Evolutionary conservation across 306 rosid species (phyloP), one percentile per base, ranked within the genome.

Genomic region (Echinosophora koreensis): DNA sequence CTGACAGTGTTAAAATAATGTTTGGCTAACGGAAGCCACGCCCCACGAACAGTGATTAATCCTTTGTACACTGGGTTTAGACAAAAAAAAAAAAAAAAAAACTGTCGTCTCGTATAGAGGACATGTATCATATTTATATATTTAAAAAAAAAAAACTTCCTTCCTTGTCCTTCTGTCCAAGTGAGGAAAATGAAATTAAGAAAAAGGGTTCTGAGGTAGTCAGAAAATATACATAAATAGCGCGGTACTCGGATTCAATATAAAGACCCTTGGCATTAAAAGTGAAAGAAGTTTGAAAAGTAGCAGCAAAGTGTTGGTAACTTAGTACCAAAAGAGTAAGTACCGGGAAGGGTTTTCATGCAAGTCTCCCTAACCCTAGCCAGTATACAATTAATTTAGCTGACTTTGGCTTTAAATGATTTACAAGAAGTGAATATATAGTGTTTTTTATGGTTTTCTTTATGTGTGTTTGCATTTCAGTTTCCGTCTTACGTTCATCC

Each of bases 281-380:
- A 68, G 79, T 71, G 51, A 82, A 78, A 41, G 22, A 18, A 72
- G 18, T 58, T 63, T 76, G 78, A 82, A 85, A 66, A 77, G 66
- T 50, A 17, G 22, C 11, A 12, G 32, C 44, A 49, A 12, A 12
- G n/a, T 60, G 71, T 38, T 60, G 37, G 70, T 52, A 22, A 22
- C 22, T 22, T 22, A 22, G 0, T 22, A 41, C 66, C 74, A 8
- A 52, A 65, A 66, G 55, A 63, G 50, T 18, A 63, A 61, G 51
- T 50, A 67, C 32, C 32, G n/a, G 38, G 49, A 60, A 16, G 69
- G 56, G 60, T 55, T 52, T 52, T 70, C 44, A 32, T 73, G 50
- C 70, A 55, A 68, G 60, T 69, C 67, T 10, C 22, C 67, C 61
- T 27, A 85, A 78, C 87, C 87, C 89, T 85, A 88, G 78, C 8